These are phyloP conservation scores for Xerocomellus amylosporus DNA, from an alignment of 768 basidiomycete genomes.

Conservation along the genomic window DNA sequence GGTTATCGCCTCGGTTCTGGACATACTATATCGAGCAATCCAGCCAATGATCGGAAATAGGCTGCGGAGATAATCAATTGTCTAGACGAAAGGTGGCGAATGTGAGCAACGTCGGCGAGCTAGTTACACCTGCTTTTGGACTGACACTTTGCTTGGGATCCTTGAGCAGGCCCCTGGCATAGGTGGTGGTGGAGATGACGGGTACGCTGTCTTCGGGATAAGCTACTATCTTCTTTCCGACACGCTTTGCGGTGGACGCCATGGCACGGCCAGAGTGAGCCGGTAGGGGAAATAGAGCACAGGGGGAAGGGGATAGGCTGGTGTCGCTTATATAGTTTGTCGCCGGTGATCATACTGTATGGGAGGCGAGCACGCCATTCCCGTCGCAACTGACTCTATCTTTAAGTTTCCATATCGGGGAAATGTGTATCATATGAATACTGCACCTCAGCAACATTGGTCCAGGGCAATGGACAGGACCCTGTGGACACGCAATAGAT, in stretches of 20 bases:
- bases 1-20: neutral
- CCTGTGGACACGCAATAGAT: no score
- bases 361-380: constrained; percentile 25
- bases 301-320: neutral
- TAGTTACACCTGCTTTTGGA: neutral
- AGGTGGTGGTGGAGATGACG: constrained; percentile 58
- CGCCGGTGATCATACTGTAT: neutral
- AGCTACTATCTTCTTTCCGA: constrained; percentile 56
- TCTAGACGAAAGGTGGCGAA: constrained; percentile 34
- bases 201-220: constrained; percentile 61
- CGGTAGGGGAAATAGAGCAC: neutral
- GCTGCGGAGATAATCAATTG: constrained; percentile 58
- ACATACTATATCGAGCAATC: constrained; percentile 83
- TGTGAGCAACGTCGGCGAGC: neutral
- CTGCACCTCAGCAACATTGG: no score
- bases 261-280: constrained; percentile 22
- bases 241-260: constrained; percentile 41
- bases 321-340: neutral
- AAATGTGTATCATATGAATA: no score
- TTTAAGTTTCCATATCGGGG: neutral
- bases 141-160: constrained; percentile 52
- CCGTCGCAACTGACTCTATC: neutral
- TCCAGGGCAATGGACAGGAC: no score
- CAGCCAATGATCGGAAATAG: constrained; percentile 86
- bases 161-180: constrained; percentile 38